A percentile compares a stretch with the other conserved stretches of the same genome.
Conservation (phyloP, 208 protist species). For the Phytomonas francai region DNA sequence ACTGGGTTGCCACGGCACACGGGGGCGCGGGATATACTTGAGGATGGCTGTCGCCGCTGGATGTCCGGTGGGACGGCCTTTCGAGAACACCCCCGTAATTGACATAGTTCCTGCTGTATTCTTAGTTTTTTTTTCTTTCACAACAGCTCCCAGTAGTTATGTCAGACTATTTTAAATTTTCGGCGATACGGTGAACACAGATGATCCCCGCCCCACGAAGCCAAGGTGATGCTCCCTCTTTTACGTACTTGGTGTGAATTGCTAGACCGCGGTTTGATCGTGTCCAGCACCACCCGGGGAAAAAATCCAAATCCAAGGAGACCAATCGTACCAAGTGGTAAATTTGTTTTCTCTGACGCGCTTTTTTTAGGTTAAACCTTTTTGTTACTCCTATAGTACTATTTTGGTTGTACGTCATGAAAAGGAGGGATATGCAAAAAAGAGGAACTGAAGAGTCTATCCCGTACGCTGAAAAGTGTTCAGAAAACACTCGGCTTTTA, state of each 20-base stretch:
- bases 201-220: neutral
- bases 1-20: slow-evolving; percentile 84
- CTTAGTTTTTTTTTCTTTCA: neutral
- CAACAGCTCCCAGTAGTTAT: neutral
- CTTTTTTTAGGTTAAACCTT: neutral
- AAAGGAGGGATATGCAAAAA: neutral
- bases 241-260: too few relatives aligned
- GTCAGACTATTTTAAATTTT: neutral
- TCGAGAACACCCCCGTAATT: slow-evolving; percentile 69
- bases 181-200: neutral
- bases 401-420: neutral
- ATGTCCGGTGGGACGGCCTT: slow-evolving; percentile 55
- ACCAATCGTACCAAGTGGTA: neutral
- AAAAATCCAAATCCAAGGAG: neutral
- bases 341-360: neutral
- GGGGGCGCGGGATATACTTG: slow-evolving; percentile 78
- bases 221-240: too few relatives aligned
- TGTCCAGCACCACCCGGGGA: too few relatives aligned
- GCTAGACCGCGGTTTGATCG: too few relatives aligned
- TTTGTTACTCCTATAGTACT: neutral
- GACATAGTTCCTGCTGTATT: slow-evolving; percentile 34
- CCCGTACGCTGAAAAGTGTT: neutral
- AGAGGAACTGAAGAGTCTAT: neutral
- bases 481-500: neutral
- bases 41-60: slow-evolving; percentile 53